phyloP scores from a whole-genome alignment of 2,329 filamentous ascomycete genomes.

The Gyromitra esculenta region DNA sequence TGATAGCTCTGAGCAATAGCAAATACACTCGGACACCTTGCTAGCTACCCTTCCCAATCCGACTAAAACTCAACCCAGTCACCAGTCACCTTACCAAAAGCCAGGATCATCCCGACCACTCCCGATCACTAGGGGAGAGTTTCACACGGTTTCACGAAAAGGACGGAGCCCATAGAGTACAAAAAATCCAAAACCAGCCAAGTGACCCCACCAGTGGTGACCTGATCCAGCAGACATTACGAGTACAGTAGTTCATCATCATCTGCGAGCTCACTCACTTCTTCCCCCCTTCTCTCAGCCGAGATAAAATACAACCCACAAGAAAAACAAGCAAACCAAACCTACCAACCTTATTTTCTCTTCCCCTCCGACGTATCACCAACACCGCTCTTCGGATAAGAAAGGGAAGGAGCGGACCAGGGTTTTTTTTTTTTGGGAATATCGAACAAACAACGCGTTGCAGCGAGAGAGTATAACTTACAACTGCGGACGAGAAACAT shows the following conservation, averaged over 20 bases:
- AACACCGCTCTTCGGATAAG: constrained; percentile 38
- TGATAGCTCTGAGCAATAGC: constrained; percentile 1
- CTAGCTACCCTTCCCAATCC: constrained; percentile 9
- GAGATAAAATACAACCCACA: not conserved
- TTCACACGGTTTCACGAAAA: constrained; percentile 19
- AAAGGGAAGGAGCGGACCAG: constrained; percentile 22
- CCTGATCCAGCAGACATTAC: not conserved
- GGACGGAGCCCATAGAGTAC: not conserved
- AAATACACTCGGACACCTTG: constrained; percentile 17
- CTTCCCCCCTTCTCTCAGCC: not conserved
- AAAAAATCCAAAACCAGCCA: not conserved
- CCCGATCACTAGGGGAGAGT: constrained; percentile 13
- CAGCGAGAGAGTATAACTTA: constrained; percentile 1
- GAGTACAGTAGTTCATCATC: not conserved
- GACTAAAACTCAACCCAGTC: constrained; percentile 11
- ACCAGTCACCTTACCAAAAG: not conserved
- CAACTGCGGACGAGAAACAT: constrained; percentile 12
- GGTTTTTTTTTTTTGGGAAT: not conserved
- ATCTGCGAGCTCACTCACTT: constrained; percentile 7
- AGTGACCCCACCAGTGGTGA: not conserved
- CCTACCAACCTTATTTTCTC: not conserved
- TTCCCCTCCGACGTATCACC: not conserved
- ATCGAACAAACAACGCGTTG: constrained; percentile 28
- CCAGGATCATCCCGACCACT: constrained; percentile 25
- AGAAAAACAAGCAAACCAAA: not conserved